Percentiles rank a stretch among this genome's conserved stretches.
phyloP scores from a whole-genome alignment of 23 red algal genomes.

The Chondrus crispus region DNA sequence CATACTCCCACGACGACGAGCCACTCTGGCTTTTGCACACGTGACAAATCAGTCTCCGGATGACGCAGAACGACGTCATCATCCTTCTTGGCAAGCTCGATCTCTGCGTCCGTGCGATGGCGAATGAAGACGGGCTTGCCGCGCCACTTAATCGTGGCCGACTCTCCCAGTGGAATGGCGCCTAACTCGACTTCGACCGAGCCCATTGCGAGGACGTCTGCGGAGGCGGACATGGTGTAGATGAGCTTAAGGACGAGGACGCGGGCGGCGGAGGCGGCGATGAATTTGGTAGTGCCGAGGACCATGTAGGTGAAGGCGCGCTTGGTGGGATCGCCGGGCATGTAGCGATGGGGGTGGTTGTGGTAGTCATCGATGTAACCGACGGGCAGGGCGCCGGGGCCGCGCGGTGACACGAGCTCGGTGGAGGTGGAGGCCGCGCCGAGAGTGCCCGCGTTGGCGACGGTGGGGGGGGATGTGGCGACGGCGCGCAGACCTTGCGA shows the following conservation, averaged over 20 bases:
- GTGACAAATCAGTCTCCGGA: conserved; percentile 72
- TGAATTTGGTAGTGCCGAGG: conserved; percentile 92
- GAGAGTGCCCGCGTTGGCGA: conserved; percentile 57
- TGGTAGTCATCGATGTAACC: conserved; percentile 94
- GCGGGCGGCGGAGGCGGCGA: conserved; percentile 80
- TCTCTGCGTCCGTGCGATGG: conserved; percentile 86
- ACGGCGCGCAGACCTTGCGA: conserved; percentile 24
- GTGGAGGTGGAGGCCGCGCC: conserved; percentile 27
- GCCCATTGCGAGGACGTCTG: conserved; percentile 93
- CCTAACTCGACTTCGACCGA: conserved; percentile 85
- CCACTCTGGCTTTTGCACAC: conserved; percentile 92
- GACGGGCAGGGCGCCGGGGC: conserved; percentile 75
- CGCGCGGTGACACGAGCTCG: conserved; percentile 28
- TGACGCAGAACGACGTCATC: conserved; percentile 84
- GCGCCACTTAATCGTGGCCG: conserved; percentile 96
- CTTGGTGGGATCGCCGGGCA: conserved; percentile 93
- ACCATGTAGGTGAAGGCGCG: conserved; percentile 94
- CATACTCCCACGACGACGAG: conserved; percentile 94
- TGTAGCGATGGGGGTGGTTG: conserved; percentile 72
- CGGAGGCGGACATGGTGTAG: conserved; percentile 95
- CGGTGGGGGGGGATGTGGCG: conserved; percentile 43
- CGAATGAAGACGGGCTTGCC: conserved; percentile 99
- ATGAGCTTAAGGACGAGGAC: conserved; percentile 89
- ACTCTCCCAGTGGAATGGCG: conserved; percentile 83
- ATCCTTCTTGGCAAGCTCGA: conserved; percentile 74